Conservation (phyloP, 2,329 filamentous ascomycete species). For the Fusarium redolens region DNA sequence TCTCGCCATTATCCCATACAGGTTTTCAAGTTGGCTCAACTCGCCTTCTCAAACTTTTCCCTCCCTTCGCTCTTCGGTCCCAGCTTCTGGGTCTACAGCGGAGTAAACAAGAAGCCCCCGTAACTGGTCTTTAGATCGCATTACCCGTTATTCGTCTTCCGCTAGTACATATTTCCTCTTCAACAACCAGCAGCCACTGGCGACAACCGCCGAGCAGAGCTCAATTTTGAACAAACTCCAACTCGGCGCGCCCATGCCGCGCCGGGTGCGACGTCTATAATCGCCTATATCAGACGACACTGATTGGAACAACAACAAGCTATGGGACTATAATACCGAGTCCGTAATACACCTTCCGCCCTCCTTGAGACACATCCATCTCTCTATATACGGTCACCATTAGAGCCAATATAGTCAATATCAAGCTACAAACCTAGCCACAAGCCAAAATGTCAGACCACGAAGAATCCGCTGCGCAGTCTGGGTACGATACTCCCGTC, state of each 20-base stretch:
- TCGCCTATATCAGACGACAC: conserved; percentile 29
- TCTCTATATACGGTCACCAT: conserved; percentile 11
- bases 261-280: conserved; percentile 49
- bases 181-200: conserved; percentile 28
- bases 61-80: conserved; percentile 92
- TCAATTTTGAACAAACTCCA: conserved; percentile 47
- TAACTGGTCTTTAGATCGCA: conserved; percentile 70
- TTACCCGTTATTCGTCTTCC: conserved; percentile 5
- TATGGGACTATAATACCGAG: conserved; percentile 50
- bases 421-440: background rate
- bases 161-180: conserved; percentile 10
- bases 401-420: conserved; percentile 3
- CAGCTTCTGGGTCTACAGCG: conserved; percentile 92
- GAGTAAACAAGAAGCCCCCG: conserved; percentile 97
- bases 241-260: conserved; percentile 54
- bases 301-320: conserved; percentile 35
- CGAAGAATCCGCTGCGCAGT: conserved; percentile 68
- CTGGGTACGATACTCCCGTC: conserved; percentile 78
- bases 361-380: conserved; percentile 22
- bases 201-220: conserved; percentile 38
- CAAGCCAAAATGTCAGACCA: conserved; percentile 71
- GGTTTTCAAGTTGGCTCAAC: conserved; percentile 94
- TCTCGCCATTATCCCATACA: conserved; percentile 48
- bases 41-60: conserved; percentile 75
- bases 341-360: conserved; percentile 32